Conservation (phyloP, 2,329 filamentous ascomycete genomes). For the Madurella mycetomatis region DNA sequence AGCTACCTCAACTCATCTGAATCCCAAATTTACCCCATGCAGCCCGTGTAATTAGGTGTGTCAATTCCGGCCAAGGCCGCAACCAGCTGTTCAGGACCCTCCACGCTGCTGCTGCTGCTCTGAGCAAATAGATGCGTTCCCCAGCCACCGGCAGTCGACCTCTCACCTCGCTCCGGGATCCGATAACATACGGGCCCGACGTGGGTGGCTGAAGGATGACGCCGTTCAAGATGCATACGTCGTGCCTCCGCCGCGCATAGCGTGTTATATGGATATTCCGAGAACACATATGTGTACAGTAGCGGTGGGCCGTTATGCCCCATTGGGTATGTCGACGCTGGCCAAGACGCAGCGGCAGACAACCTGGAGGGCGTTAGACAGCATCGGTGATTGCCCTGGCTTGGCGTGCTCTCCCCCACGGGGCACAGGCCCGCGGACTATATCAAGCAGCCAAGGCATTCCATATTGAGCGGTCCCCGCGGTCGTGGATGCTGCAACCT, state of each 20-base stretch:
- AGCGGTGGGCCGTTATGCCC: not conserved
- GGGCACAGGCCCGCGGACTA: not conserved
- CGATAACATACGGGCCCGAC: not conserved
- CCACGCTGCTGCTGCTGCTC: not conserved
- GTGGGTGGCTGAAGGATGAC: constrained; percentile 4
- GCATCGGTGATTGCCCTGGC: not conserved
- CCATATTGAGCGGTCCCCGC: constrained; percentile 1
- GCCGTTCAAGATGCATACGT: not conserved
- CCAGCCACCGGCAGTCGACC: not conserved
- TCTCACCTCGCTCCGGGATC: not conserved
- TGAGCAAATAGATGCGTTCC: too few relatives aligned
- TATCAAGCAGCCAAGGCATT: constrained; percentile 1
- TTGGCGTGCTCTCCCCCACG: constrained; percentile 4
- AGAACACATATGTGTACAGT: too few relatives aligned
- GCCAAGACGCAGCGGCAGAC: not conserved
- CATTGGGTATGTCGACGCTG: not conserved
- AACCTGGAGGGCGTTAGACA: not conserved
- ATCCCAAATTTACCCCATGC: not conserved
- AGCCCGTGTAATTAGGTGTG: not conserved
- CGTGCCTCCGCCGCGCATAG: not conserved
- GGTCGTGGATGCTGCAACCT: not conserved
- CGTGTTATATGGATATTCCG: too few relatives aligned
- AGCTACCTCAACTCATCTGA: too few relatives aligned
- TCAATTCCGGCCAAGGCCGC: not conserved
- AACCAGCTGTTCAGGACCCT: not conserved